Conservation (phyloP, 2,329 filamentous ascomycete species). For the Ilyonectria mors-panacis region DNA sequence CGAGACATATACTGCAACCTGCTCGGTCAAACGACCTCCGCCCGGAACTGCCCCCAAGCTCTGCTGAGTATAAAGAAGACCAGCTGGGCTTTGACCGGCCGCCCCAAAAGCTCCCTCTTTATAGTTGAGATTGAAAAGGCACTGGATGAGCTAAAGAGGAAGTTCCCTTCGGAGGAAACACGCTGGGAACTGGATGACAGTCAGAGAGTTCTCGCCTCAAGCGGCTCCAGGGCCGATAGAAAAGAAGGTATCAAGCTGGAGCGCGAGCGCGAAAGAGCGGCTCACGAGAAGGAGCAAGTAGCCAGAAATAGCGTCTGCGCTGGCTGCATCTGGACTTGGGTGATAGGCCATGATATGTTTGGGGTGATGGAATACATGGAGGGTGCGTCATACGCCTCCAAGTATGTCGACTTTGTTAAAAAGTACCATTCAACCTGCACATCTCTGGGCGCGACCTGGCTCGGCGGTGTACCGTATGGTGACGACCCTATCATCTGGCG, state of each 20-base stretch:
- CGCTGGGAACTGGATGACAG: neutral
- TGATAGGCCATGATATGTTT: neutral
- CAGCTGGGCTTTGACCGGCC: constrained; percentile 6
- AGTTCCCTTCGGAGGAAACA: neutral
- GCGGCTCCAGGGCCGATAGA: neutral
- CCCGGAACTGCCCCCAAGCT: constrained; percentile 1
- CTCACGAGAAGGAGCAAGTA: neutral
- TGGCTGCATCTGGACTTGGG: constrained; percentile 19
- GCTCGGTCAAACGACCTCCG: neutral
- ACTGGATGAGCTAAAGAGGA: constrained; percentile 7
- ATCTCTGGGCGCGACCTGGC: constrained; percentile 18
- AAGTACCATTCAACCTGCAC: constrained; percentile 16
- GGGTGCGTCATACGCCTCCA: neutral
- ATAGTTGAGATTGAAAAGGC: neutral
- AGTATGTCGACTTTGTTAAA: constrained; percentile 11
- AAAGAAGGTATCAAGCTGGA: too few relatives aligned
- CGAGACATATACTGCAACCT: constrained; percentile 2
- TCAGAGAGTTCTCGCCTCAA: neutral
- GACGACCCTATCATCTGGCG: constrained; percentile 21
- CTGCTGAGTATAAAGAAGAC: constrained; percentile 5
- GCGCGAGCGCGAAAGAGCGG: neutral
- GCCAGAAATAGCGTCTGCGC: constrained; percentile 10
- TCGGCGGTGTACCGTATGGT: constrained; percentile 20
- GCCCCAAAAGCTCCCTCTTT: neutral
- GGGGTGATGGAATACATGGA: neutral